Evolutionary conservation across 345 rosid species (phyloP).

Genomic region (Gossypium thurberi): DNA sequence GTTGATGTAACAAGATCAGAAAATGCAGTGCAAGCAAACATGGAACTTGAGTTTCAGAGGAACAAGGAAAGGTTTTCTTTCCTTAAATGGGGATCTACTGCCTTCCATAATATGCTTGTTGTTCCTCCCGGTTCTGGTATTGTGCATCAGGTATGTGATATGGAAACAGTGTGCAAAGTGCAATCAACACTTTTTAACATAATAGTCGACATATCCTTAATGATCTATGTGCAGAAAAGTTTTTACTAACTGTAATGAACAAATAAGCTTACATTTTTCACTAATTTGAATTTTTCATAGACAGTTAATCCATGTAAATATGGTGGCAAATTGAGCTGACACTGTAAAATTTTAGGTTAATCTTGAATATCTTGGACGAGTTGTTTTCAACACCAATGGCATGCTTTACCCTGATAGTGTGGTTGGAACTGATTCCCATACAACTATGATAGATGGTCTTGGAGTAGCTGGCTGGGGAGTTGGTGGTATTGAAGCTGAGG

Average conservation of each 20-base stretch:
- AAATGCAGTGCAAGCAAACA: slow-evolving; percentile 93
- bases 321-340: slow-evolving; percentile 7
- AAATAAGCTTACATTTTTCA: not conserved
- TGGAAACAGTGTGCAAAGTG: slow-evolving; percentile 6
- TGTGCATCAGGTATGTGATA: slow-evolving; percentile 79
- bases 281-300: not conserved
- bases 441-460: slow-evolving; percentile 97
- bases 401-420: slow-evolving; percentile 92
- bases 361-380: slow-evolving; percentile 94
- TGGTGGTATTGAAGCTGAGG: slow-evolving; percentile 99
- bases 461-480: slow-evolving; percentile 99
- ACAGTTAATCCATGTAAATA: not conserved
- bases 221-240: not conserved
- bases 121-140: slow-evolving; percentile 99
- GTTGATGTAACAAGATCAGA: slow-evolving; percentile 94
- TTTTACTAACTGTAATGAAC: not conserved
- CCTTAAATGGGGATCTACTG: slow-evolving; percentile 95
- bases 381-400: slow-evolving; percentile 80
- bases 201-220: not conserved
- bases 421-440: slow-evolving; percentile 97
- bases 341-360: slow-evolving; percentile 61
- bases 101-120: slow-evolving; percentile 92
- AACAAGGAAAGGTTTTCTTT: slow-evolving; percentile 97
- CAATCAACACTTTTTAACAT: not conserved
- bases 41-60: slow-evolving; percentile 94